Conservation (phyloP, 2,329 filamentous ascomycete species). For the Polychaeton citri region DNA sequence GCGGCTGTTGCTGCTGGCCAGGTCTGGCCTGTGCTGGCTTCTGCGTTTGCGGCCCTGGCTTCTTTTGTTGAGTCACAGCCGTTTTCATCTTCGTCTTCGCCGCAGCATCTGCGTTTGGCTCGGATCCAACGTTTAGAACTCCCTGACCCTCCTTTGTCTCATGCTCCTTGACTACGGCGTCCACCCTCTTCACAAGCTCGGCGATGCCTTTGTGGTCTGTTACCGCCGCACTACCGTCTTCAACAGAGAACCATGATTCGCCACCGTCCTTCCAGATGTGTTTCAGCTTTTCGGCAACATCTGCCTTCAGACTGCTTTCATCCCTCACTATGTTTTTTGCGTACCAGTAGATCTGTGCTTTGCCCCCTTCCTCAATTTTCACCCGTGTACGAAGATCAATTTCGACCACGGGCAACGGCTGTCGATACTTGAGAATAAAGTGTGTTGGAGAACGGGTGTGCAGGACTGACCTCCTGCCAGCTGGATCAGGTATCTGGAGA, state of each 20-base stretch:
- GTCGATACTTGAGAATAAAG: background rate
- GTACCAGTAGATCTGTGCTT: background rate
- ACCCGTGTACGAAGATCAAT: background rate
- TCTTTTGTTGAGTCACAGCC: too few relatives aligned
- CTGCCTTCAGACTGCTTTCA: background rate
- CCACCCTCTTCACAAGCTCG: background rate
- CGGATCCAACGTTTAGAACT: background rate
- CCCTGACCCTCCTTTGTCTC: background rate
- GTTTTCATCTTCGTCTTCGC: too few relatives aligned
- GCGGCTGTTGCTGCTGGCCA: background rate
- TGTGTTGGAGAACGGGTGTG: constrained; percentile 20
- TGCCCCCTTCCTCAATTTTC: background rate
- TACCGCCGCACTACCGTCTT: background rate
- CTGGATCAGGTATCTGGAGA: constrained; percentile 34
- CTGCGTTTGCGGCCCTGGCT: too few relatives aligned
- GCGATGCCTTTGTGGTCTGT: background rate
- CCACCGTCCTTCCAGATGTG: background rate
- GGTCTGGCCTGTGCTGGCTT: background rate
- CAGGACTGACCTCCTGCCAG: constrained; percentile 9
- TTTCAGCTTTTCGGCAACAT: background rate
- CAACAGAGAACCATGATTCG: background rate
- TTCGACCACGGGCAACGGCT: background rate
- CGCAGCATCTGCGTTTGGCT: background rate
- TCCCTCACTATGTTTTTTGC: background rate
- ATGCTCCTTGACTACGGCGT: background rate